Evolutionary conservation across 2,329 filamentous ascomycete species (phyloP), one percentile per base, ranked within the genome.

Genomic region (Colletotrichum orbiculare): DNA sequence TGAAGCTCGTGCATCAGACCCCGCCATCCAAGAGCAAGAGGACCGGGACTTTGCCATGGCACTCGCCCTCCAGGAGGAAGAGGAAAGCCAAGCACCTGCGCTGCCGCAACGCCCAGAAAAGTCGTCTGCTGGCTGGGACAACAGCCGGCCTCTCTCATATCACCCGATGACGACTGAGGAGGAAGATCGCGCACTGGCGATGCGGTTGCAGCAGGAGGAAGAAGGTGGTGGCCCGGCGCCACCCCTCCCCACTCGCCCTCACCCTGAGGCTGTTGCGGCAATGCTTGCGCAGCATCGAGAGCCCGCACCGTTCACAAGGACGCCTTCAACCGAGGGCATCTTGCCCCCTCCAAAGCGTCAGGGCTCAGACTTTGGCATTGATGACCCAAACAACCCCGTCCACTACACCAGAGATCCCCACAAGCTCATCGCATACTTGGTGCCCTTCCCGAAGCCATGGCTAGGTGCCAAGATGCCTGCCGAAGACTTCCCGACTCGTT

Each of bases 391-490:
- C 35, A 55, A 65, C 57, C 62, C 58, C 9, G 53, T 65, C 4
- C 62, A 65, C 41, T 65, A 65, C 58, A 13, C 46, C 7, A 57
- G 62, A 15, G 62, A 65, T 37, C 62, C 62, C 11, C 62, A 65
- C 35, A 65, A 65, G 52, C 62, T 65, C 35, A 65, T 65, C 52
- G 60, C 62, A 8, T 65, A 65, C 37, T 58, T 65, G 35, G 62
- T 62, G 8, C 62, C 62, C 35, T 65, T 65, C 41, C 62, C 62
- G 4, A 65, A 65, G 58, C 62, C 62, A 17, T 65, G 62, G 62
- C 25, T 62, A 4, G 58, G 41, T 4, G 58, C 58, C 25, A 54
- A 38, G 15, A 58, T 50, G 3, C 62, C 62, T 2, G 37, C 54
- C 2, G 60, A 64, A 2, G 38, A 42, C 41, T 62, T 56, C 9